Evolutionary conservation across 805 yeast genomes (phyloP), one percentile per base, ranked within the genome.

Genomic region (Lipomyces chichibuensis): DNA sequence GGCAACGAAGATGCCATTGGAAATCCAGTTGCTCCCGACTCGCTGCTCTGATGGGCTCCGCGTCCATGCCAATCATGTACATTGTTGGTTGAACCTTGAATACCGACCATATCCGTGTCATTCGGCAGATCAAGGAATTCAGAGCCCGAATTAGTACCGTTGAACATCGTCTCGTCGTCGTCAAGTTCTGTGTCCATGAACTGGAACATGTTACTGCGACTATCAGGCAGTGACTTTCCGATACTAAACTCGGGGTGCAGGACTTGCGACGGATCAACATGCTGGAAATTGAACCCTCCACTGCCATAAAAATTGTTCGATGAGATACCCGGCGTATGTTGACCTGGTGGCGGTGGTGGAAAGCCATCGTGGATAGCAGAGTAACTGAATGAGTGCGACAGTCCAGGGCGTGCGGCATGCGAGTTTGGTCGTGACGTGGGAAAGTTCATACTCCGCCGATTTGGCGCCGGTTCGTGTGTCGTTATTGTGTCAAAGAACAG

Each of bases 401-500:
- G 43, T 5, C 65, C 57, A 9, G 70, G 70, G 9, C 70, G 68
- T n/a, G 65, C 49, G 43, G 63, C 27, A 23, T 58, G 60, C 11
- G 25, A 39, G 56, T 46, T 51, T 9, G 51, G 27, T 3, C 55
- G 52, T 23, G 69, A 57, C 9, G 56, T 37, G 20, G 65, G 20
- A 20, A 68, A 68, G 9, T 43, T 66, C 46, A 67, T 27, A 11
- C 63, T 58, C n/a, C 69, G 60, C 8, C 69, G 63, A 51, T 64
- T 64, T 11, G 71, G 71, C n/a, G 70, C 71, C 20, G 69, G 69
- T 39, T 65, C 69, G 37, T 65, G 67, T 6, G 64, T 39, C 29
- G 69, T 52, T 57, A 65, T 58, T 9, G 72, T 46, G 59, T 72
- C 74, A 59, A 72, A 72, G 56, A 69, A 72, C n/a, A 72, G 66